phyloP scores from a whole-genome alignment of 2,329 filamentous ascomycete species.

The Paraphoma chrysanthemicola region DNA sequence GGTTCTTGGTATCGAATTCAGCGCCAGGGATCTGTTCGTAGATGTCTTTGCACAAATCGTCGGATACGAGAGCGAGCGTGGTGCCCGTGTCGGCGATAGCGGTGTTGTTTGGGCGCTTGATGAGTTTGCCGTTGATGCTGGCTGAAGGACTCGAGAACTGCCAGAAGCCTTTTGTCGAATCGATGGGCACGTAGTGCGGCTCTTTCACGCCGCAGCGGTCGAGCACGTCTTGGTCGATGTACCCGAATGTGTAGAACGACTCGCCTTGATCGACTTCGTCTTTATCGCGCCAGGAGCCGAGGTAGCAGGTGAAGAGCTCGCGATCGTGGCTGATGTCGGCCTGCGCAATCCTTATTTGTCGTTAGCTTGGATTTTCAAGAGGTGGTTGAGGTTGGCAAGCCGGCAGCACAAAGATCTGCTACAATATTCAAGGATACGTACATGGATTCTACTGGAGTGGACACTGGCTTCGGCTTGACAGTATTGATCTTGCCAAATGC shows the following conservation, averaged over 20 bases:
- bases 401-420: background rate
- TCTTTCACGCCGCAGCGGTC: constrained; percentile 59
- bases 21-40: constrained; percentile 65
- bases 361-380: background rate
- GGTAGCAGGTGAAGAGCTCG: constrained; percentile 25
- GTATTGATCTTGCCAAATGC: constrained; percentile 66
- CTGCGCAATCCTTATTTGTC: constrained; percentile 3
- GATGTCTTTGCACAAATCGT: constrained; percentile 62
- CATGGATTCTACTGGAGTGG: constrained; percentile 65
- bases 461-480: constrained; percentile 56
- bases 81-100: constrained; percentile 72
- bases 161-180: constrained; percentile 68
- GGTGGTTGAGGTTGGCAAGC: background rate
- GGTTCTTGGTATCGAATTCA: constrained; percentile 53
- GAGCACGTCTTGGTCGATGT: constrained; percentile 55
- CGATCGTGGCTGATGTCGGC: constrained; percentile 7
- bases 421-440: background rate
- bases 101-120: constrained; percentile 35
- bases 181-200: constrained; percentile 62
- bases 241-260: constrained; percentile 55
- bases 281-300: constrained; percentile 26
- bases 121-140: constrained; percentile 53
- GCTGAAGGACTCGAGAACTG: constrained; percentile 61
- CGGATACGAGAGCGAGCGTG: constrained; percentile 66
- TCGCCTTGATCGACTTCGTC: constrained; percentile 26